Evolutionary conservation across 2,329 filamentous ascomycete genomes (phyloP).

Genomic region (Exophiala phaeomuriformis): DNA sequence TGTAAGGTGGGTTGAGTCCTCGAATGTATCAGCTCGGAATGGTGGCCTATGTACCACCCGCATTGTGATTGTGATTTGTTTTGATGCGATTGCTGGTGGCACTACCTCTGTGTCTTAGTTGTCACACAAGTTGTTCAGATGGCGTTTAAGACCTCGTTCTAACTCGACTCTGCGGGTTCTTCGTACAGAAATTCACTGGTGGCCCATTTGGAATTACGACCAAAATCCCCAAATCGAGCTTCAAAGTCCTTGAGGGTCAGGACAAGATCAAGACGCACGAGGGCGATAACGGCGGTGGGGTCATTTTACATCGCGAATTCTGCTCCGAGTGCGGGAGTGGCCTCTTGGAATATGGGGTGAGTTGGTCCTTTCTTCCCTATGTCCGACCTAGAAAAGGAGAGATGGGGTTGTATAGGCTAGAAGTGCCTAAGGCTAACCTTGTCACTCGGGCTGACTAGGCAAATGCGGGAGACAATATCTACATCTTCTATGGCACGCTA

Average conservation of each 20-base stretch:
- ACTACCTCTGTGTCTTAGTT: too few species aligned
- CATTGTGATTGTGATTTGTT: too few species aligned
- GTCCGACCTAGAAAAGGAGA: neutral
- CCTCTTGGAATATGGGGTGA: slow-evolving; percentile 47
- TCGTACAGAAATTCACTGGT: slow-evolving; percentile 18
- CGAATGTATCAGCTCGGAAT: too few species aligned
- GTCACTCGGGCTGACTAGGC: slow-evolving; percentile 6
- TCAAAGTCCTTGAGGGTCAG: slow-evolving; percentile 36
- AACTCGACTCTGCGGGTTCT: neutral
- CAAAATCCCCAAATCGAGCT: slow-evolving; percentile 42
- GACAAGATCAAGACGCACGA: slow-evolving; percentile 40
- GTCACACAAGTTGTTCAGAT: too few species aligned
- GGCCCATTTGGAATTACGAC: slow-evolving; percentile 44
- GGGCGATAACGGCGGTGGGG: slow-evolving; percentile 46
- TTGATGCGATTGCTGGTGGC: neutral
- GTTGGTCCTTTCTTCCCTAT: slow-evolving; percentile 18
- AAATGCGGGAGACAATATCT: slow-evolving; percentile 31
- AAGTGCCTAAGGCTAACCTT: neutral
- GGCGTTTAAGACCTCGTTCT: neutral
- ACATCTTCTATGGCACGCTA: slow-evolving; percentile 45
- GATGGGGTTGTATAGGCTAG: neutral
- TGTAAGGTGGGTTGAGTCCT: slow-evolving; percentile 39
- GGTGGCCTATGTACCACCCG: too few species aligned
- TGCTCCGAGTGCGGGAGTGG: slow-evolving; percentile 47
- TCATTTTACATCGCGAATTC: slow-evolving; percentile 45